These are phyloP conservation scores for Aspergillus aculeatinus DNA, from an alignment of 2,329 filamentous ascomycete genomes.

Conservation along the genomic window DNA sequence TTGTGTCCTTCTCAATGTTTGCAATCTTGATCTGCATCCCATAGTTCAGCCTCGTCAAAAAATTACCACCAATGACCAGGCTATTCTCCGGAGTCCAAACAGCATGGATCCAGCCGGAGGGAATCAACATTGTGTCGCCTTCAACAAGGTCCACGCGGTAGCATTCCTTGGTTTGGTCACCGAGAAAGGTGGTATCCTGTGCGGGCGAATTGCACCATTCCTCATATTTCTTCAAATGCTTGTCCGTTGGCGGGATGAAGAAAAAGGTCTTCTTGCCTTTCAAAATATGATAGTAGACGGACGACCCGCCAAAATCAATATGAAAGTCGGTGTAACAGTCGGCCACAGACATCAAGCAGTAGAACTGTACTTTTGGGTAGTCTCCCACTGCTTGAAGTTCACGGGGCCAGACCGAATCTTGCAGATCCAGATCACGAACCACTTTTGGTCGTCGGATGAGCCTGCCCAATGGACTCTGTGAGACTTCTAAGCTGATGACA, in stretches of 20 bases:
- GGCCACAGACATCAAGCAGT: constrained; percentile 69
- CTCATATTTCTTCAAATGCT: constrained; percentile 68
- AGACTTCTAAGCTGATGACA: constrained; percentile 69
- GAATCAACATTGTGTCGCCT: constrained; percentile 69
- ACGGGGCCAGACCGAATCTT: constrained; percentile 53
- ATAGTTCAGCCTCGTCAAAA: constrained; percentile 64
- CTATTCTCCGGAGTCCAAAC: constrained; percentile 70
- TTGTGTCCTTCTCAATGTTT: constrained; percentile 66
- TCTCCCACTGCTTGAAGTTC: constrained; percentile 55
- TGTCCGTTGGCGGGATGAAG: constrained; percentile 68
- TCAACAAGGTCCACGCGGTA: constrained; percentile 65
- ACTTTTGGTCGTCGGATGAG: constrained; percentile 63
- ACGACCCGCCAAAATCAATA: constrained; percentile 70
- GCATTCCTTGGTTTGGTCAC: constrained; percentile 64
- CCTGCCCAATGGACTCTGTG: constrained; percentile 61
- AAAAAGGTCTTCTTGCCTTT: constrained; percentile 70
- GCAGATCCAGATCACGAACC: constrained; percentile 61
- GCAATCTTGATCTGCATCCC: constrained; percentile 65
- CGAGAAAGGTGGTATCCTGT: constrained; percentile 66
- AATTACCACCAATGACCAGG: constrained; percentile 70
- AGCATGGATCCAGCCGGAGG: constrained; percentile 70
- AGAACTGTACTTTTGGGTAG: constrained; percentile 65
- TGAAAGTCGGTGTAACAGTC: constrained; percentile 72
- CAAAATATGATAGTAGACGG: constrained; percentile 69
- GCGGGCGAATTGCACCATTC: constrained; percentile 68